Evolutionary conservation across 2,329 filamentous ascomycete genomes (phyloP).

Genomic region (Talaromyces sp.): DNA sequence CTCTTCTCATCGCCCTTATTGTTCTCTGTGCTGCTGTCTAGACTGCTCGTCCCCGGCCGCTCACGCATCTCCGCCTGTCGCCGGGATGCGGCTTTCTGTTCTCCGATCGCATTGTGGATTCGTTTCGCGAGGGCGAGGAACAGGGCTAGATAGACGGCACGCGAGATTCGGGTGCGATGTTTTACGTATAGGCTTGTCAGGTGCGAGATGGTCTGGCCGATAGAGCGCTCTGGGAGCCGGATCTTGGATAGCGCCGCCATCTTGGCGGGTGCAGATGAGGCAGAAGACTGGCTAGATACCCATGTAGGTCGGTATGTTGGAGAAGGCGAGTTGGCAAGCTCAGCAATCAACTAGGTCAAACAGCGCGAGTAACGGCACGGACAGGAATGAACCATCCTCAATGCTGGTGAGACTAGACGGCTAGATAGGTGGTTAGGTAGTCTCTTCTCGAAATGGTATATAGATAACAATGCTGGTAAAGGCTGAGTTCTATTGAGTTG

Average conservation of each 20-base stretch:
- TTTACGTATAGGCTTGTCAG: conserved; percentile 72
- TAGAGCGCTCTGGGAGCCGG: conserved; percentile 60
- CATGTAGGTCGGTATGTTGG: background rate
- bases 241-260: conserved; percentile 80
- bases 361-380: background rate
- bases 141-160: conserved; percentile 78
- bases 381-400: conserved; percentile 1
- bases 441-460: background rate
- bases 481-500: background rate
- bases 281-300: background rate
- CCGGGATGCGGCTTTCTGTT: conserved; percentile 81
- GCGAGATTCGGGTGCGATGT: conserved; percentile 78
- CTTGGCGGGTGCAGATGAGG: conserved; percentile 8
- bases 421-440: background rate
- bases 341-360: background rate
- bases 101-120: conserved; percentile 84
- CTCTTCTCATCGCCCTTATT: conserved; percentile 28
- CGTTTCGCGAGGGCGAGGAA: conserved; percentile 79
- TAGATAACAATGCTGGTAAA: background rate
- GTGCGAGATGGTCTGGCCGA: conserved; percentile 64
- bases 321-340: background rate
- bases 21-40: conserved; percentile 32
- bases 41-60: conserved; percentile 48
- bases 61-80: conserved; percentile 63
- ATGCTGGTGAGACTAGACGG: background rate